Evolutionary conservation across 2,329 filamentous ascomycete genomes (phyloP).

Genomic region (Sporothrix dimorphospora): DNA sequence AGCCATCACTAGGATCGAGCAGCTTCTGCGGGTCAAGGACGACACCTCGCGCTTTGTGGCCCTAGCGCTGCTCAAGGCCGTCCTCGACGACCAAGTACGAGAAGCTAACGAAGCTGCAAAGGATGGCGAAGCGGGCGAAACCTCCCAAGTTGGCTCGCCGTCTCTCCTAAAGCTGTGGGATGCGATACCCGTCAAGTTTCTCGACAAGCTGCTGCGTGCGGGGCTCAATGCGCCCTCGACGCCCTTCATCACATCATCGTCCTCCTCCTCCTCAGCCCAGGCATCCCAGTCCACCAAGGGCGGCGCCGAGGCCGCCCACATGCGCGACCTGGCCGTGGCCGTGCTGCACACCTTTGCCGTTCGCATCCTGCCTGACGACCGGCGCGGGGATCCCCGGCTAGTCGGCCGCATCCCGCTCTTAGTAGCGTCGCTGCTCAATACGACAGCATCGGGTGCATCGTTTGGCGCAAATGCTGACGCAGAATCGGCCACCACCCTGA

Average conservation of each 20-base stretch:
- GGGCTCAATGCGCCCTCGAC: constrained; percentile 42
- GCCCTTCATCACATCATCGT: not conserved
- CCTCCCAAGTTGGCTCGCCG: constrained; percentile 28
- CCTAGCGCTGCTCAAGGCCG: constrained; percentile 66
- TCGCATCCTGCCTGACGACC: constrained; percentile 54
- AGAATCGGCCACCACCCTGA: constrained; percentile 45
- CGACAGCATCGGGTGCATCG: not conserved
- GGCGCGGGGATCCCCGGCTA: constrained; percentile 51
- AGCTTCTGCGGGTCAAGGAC: constrained; percentile 61
- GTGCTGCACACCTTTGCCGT: constrained; percentile 65
- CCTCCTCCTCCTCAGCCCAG: constrained; percentile 35
- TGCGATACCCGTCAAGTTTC: constrained; percentile 63
- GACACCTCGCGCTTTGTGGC: constrained; percentile 72
- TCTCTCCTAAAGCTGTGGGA: constrained; percentile 59
- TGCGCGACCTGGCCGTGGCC: constrained; percentile 65
- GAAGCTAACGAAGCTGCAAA: not conserved
- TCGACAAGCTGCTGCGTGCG: constrained; percentile 64
- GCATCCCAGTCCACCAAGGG: not conserved
- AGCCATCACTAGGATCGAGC: constrained; percentile 54
- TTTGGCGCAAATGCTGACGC: constrained; percentile 41
- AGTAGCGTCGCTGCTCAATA: constrained; percentile 54
- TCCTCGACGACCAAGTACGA: constrained; percentile 58
- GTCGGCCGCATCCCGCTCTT: constrained; percentile 57
- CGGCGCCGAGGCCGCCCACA: constrained; percentile 56
- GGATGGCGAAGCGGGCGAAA: not conserved